Base-by-base conservation (phyloP, 169 alveolate genomes). In the Plasmodium cynomolgi region DNA sequence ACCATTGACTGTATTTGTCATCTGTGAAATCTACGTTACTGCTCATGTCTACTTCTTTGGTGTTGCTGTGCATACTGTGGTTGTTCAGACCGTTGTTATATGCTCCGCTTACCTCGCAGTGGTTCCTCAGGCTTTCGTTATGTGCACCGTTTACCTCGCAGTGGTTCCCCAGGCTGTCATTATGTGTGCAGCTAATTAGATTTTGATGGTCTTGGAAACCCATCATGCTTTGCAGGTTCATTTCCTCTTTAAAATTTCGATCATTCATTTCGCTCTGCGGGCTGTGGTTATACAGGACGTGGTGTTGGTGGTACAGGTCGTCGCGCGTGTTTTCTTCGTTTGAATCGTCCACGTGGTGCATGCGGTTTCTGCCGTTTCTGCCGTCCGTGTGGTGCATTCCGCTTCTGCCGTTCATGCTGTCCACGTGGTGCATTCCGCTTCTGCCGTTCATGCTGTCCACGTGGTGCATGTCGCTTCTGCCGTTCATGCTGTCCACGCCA, bases 1-100 rank as follows among this genome's bases (percentile, higher is more conserved):
- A 94, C 97, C 97, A 95, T 54, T 95, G 95, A n/a, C 75, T 71
- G 44, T 95, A 93, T 34, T 84, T 50, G 3, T 86, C 81, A 71
- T 62, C 72, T 3, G 54, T 62, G 5, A 54, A 13, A 58, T 85
- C 44, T 31, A 20, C 39, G 77, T 33, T 74, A 26, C 8, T 71
- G 83, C 15, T 26, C 29, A 4, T 71, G 6, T 11, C 81, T 39
- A 1, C 23, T 29, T 68, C 91, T 72, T 44, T 81, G 3, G 11
- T 50, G 34, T 56, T 71, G 29, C 20, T 15, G 7, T 23, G 17
- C 34, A 31, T 41, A 44, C n/a, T 9, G 13, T 56, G 58, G 71
- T 20, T 50, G 72, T 31, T 34, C 29, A 82, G 3, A 4, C 23
- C 37, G 31, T 15, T 50, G 62, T 44, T 44, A 8, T 83, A 41